Base-by-base conservation (phyloP, 345 rosid genomes). In the Excoecaria agallocha region DNA sequence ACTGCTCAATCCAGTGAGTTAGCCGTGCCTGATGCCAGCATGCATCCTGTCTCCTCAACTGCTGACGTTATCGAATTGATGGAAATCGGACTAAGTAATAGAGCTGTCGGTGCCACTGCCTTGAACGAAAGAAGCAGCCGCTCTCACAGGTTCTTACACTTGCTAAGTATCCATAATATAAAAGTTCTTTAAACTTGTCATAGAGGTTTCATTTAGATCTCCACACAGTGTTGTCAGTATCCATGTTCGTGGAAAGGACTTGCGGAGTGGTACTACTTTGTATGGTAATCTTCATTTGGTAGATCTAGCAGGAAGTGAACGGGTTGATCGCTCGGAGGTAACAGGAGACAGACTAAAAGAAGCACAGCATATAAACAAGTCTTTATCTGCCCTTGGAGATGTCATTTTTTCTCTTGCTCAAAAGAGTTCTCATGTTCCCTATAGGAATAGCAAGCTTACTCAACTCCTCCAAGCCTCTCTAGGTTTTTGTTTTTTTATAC, bases 281-380 rank as follows among this genome's bases (percentile, higher is more conserved):
- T 84, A 81, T 7, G 99, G 99, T 0, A 90, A 88, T 74, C 96
- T 96, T 75, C 98, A 93, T 83, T 79, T 96, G 81, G 92, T 96
- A 65, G 99, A 96, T 86, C 86, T 96, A 55, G 99, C 99, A 15
- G 99, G 99, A 72, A 96, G 99, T 78, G 99, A 96, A 80, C 86
- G 99, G 74, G 89, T 96, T 9, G 99, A 96, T 80, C 91, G 96
- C 15, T 89, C 97, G 11, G 99, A 93, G 81, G 99, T 82, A 59
- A 93, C 83, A 20, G 99, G 98, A 69, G 96, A 89, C 12, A 80
- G 98, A 76, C 91, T 95, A 3, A 89, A 61, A 79, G 99, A 95
- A 85, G 98, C 98, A 67, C 99, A 96, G 78, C 97, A 96, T 78
- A 96, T 96, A 81, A 96, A 96, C 88, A 96, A 87, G 81, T 95